These are phyloP conservation scores for Pyricularia sp. DNA, from an alignment of 2,329 filamentous ascomycete genomes.

Conservation along the genomic window DNA sequence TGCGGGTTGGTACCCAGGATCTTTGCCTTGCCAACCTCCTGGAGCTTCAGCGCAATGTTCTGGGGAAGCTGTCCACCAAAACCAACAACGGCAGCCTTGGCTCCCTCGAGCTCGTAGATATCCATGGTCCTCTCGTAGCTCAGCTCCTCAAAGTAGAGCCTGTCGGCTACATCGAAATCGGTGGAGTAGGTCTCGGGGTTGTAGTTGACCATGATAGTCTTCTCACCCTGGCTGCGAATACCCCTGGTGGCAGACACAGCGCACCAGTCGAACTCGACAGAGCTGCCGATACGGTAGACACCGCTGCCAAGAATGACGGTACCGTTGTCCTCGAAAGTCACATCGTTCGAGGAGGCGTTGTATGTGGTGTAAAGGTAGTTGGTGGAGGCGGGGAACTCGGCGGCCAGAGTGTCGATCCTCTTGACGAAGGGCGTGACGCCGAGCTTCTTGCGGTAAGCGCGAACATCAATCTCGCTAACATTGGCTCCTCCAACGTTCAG, in stretches of 20 bases:
- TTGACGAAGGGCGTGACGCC: conserved; percentile 93
- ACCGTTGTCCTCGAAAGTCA: conserved; percentile 86
- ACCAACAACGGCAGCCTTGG: conserved; percentile 81
- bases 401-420: conserved; percentile 94
- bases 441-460: conserved; percentile 70
- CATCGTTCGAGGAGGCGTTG: conserved; percentile 87
- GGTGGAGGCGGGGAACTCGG: conserved; percentile 88
- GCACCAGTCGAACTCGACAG: conserved; percentile 98
- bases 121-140: conserved; percentile 98
- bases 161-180: conserved; percentile 81
- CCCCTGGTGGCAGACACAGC: conserved; percentile 81
- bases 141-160: conserved; percentile 91
- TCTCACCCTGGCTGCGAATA: conserved; percentile 76
- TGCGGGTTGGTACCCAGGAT: conserved; percentile 84
- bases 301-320: conserved; percentile 82
- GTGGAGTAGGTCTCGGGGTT: conserved; percentile 74
- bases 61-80: conserved; percentile 94
- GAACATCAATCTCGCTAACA: conserved; percentile 78
- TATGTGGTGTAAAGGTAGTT: conserved; percentile 98
- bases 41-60: conserved; percentile 89
- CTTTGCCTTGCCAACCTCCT: conserved; percentile 80
- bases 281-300: conserved; percentile 95
- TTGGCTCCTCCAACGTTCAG: conserved; percentile 37
- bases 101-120: conserved; percentile 85
- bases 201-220: conserved; percentile 95